These are phyloP conservation scores for Dictyophora rubrovolvata DNA, from an alignment of 768 basidiomycete genomes.

Conservation along the genomic window DNA sequence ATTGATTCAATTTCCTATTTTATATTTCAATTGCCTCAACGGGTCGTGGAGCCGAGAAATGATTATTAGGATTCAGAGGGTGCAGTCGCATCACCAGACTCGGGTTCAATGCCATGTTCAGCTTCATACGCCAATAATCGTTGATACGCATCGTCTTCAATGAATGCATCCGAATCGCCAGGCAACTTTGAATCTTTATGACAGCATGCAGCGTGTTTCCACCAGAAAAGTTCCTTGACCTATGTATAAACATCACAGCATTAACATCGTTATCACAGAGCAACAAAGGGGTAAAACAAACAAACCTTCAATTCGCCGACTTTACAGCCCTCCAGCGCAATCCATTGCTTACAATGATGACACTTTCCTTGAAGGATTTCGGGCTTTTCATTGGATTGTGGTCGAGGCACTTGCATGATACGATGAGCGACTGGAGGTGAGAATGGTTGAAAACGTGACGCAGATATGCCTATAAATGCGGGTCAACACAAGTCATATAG, in stretches of 20 bases:
- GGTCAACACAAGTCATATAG: not conserved
- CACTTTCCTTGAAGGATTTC: slow-evolving; percentile 63
- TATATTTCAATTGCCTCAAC: too few relatives aligned
- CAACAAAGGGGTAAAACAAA: not conserved
- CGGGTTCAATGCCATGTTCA: not conserved
- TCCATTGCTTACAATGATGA: slow-evolving; percentile 68
- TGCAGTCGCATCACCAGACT: not conserved
- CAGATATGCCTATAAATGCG: slow-evolving; percentile 49
- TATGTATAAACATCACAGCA: slow-evolving; percentile 15
- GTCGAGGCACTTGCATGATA: slow-evolving; percentile 25
- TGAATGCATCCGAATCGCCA: slow-evolving; percentile 49
- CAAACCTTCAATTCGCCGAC: slow-evolving; percentile 60
- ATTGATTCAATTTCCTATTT: too few relatives aligned
- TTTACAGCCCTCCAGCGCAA: slow-evolving; percentile 64
- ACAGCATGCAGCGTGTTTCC: slow-evolving; percentile 76
- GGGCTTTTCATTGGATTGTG: slow-evolving; percentile 43
- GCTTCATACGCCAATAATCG: slow-evolving; percentile 4
- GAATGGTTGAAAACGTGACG: slow-evolving; percentile 58
- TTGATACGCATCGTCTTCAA: slow-evolving; percentile 33
- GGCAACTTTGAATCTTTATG: slow-evolving; percentile 48
- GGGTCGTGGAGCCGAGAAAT: too few relatives aligned
- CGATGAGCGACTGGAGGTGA: slow-evolving; percentile 67
- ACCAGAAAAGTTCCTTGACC: slow-evolving; percentile 75
- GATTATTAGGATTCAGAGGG: too few relatives aligned
- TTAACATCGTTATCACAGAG: not conserved